These are phyloP conservation scores for Albugo candida DNA, from an alignment of 352 stramenopile genomes.

Conservation along the genomic window DNA sequence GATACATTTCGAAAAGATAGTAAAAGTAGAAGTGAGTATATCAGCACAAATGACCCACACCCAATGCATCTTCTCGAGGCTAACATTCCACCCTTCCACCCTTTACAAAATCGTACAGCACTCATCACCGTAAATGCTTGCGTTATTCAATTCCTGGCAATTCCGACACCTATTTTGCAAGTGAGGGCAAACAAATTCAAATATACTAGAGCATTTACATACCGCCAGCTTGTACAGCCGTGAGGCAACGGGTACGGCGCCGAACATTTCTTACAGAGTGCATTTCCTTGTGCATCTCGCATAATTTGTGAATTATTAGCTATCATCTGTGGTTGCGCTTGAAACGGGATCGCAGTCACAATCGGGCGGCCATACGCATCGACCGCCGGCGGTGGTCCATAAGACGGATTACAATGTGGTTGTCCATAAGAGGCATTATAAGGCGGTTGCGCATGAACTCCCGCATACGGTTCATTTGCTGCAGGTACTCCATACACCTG, in stretches of 20 bases:
- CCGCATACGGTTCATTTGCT: too few relatives aligned
- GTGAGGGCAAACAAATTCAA: slow-evolving; percentile 2
- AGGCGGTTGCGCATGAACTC: too few relatives aligned
- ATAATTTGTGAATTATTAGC: slow-evolving; percentile 51
- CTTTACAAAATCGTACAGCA: slow-evolving; percentile 7
- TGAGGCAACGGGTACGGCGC: slow-evolving; percentile 43
- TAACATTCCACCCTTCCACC: too few relatives aligned
- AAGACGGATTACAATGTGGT: too few relatives aligned
- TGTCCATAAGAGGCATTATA: too few relatives aligned
- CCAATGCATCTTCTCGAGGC: too few relatives aligned
- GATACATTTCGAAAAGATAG: too few relatives aligned
- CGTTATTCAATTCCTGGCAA: slow-evolving; percentile 59
- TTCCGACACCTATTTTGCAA: slow-evolving; percentile 21
- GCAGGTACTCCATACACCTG: too few relatives aligned
- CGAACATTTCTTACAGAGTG: slow-evolving; percentile 54
- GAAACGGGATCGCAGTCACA: slow-evolving; percentile 18
- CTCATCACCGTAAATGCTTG: slow-evolving; percentile 53
- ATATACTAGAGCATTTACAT: neutral
- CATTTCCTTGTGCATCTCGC: slow-evolving; percentile 39
- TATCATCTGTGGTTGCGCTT: slow-evolving; percentile 15
- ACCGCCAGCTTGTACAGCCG: slow-evolving; percentile 49
- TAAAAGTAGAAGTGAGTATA: too few relatives aligned
- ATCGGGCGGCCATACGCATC: slow-evolving; percentile 29
- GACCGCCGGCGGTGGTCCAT: slow-evolving; percentile 17
- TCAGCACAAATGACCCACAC: too few relatives aligned